Conservation (phyloP, 2,329 filamentous ascomycete genomes). For the Microcera coccophila region DNA sequence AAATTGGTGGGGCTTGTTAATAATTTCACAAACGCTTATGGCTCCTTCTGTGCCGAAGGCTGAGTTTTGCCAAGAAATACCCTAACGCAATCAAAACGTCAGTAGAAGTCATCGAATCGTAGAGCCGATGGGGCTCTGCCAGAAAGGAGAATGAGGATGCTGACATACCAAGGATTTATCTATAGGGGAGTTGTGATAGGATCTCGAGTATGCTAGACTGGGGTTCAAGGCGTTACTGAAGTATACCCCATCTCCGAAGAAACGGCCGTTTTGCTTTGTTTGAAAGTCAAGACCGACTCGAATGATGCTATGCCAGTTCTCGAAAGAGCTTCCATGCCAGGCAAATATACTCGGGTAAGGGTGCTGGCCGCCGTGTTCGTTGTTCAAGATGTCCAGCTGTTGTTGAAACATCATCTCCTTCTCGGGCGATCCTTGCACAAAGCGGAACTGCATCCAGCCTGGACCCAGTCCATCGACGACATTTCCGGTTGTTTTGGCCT, state of each 20-base stretch:
- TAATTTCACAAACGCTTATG: slow-evolving; percentile 78
- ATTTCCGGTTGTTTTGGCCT: neutral
- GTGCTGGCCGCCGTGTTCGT: slow-evolving; percentile 29
- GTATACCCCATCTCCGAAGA: slow-evolving; percentile 78
- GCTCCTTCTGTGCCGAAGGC: slow-evolving; percentile 55
- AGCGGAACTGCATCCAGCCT: slow-evolving; percentile 74
- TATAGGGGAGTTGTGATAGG: too few species aligned
- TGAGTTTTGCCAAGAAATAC: slow-evolving; percentile 61
- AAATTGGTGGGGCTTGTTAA: slow-evolving; percentile 68
- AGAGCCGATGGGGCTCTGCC: too few species aligned
- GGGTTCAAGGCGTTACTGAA: slow-evolving; percentile 48
- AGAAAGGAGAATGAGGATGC: too few species aligned
- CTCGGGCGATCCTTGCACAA: slow-evolving; percentile 83
- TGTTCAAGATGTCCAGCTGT: slow-evolving; percentile 47
- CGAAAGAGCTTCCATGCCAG: slow-evolving; percentile 75
- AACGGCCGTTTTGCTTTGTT: slow-evolving; percentile 58
- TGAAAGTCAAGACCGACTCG: slow-evolving; percentile 75
- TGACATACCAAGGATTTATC: too few species aligned
- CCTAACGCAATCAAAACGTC: neutral
- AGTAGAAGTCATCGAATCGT: slow-evolving; percentile 3
- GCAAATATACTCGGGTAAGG: slow-evolving; percentile 70
- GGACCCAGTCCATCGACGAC: slow-evolving; percentile 16
- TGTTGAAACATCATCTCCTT: slow-evolving; percentile 73
- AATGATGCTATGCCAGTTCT: slow-evolving; percentile 89
- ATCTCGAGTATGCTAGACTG: slow-evolving; percentile 14